phyloP scores from a whole-genome alignment of 257 asterid species.

The Solanum virginianum region DNA sequence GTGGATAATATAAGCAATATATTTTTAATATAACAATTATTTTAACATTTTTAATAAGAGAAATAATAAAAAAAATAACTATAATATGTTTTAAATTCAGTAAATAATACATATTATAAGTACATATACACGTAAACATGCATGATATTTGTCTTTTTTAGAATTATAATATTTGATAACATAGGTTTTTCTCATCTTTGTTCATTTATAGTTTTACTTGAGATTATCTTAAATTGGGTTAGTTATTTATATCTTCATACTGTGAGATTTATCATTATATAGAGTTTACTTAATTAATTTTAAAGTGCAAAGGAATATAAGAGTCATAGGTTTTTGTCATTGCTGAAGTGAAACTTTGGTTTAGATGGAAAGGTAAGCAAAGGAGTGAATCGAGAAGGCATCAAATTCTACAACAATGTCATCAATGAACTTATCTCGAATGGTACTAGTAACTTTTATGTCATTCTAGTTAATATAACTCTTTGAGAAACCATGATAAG shows the following conservation, averaged over 20 bases:
- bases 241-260: not conserved
- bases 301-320: not conserved
- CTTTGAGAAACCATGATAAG: not conserved
- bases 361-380: constrained; percentile 19
- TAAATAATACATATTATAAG: too few relatives aligned
- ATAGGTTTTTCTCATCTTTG: not conserved
- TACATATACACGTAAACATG: not conserved
- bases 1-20: too few relatives aligned
- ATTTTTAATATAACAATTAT: too few relatives aligned
- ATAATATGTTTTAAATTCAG: too few relatives aligned
- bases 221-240: not conserved
- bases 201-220: not conserved
- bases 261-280: not conserved
- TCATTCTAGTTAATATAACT: not conserved
- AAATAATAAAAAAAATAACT: too few relatives aligned
- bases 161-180: not conserved
- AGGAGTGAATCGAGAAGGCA: constrained; percentile 22
- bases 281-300: not conserved
- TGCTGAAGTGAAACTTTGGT: not conserved
- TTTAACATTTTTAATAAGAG: too few relatives aligned
- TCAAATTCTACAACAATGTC: constrained; percentile 17
- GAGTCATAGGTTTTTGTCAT: not conserved
- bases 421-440: constrained; percentile 14
- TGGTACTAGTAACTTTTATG: not conserved
- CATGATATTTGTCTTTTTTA: not conserved